Percentiles rank a stretch among this genome's conserved stretches.
Evolutionary conservation across 192 early-diverging fungal species (phyloP).

Genomic region (Rhizophlyctis rosea): DNA sequence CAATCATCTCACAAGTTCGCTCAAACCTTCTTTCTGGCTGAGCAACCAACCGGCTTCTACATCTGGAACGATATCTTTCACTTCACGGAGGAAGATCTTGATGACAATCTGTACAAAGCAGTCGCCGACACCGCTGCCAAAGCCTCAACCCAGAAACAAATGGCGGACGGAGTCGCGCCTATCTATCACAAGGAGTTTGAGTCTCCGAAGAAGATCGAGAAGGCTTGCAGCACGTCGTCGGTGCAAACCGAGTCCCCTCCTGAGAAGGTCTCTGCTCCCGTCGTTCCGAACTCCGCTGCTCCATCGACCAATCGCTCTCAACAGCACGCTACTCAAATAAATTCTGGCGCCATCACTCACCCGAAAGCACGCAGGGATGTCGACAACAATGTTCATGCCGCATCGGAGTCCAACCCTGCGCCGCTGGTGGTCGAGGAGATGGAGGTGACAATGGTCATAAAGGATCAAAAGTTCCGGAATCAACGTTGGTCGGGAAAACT

Average conservation of each 20-base stretch:
- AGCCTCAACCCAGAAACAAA: constrained; percentile 1
- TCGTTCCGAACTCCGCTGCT: neutral
- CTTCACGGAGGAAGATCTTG: constrained; percentile 83
- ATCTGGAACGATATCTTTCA: constrained; percentile 93
- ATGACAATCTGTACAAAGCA: constrained; percentile 54
- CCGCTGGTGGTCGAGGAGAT: constrained; percentile 16
- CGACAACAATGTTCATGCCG: constrained; percentile 13
- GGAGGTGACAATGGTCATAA: no score
- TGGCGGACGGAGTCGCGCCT: constrained; percentile 8
- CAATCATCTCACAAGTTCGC: constrained; percentile 80
- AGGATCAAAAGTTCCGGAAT: no score
- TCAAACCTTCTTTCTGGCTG: constrained; percentile 88
- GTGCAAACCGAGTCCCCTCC: constrained; percentile 12
- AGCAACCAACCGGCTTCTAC: constrained; percentile 87
- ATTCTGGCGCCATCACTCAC: neutral
- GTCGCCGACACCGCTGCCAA: constrained; percentile 21
- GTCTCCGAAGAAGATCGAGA: constrained; percentile 10
- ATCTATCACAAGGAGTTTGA: constrained; percentile 21
- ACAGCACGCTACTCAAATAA: constrained; percentile 13
- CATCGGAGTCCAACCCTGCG: constrained; percentile 15
- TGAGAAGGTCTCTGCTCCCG: constrained; percentile 23
- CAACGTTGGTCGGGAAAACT: no score
- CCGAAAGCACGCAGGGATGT: constrained; percentile 21
- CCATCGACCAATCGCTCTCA: no score
- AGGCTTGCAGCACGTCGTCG: constrained; percentile 22